A percentile compares a stretch with the other conserved stretches of the same genome.
phyloP scores from a whole-genome alignment of 208 protist species.

The Crithidia sp. region DNA sequence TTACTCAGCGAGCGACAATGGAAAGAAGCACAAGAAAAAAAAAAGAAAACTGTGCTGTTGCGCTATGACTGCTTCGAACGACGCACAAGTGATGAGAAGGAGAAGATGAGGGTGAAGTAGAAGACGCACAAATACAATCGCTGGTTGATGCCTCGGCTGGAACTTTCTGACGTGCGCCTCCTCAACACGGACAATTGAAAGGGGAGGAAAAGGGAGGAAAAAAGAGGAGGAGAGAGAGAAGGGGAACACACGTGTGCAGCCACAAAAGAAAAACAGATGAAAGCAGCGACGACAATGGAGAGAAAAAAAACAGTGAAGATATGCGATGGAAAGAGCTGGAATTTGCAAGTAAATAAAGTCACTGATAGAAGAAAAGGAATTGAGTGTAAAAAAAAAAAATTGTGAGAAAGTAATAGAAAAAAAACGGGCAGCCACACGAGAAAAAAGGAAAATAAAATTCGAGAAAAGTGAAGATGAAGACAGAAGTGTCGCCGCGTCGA shows the following conservation, averaged over 20 bases:
- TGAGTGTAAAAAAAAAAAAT: not conserved
- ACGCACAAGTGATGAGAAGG: no score
- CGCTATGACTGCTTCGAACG: no score
- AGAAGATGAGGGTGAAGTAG: no score
- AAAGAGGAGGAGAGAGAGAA: not conserved
- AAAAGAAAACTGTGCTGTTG: no score
- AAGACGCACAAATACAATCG: no score
- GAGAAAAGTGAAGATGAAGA: not conserved
- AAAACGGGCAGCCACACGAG: not conserved
- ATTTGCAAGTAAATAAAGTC: no score
- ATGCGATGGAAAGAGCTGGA: no score
- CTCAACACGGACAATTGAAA: not conserved
- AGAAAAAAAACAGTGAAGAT: not conserved
- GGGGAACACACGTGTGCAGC: not conserved
- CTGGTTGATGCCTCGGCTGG: no score
- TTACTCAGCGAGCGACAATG: no score
- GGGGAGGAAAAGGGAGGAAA: not conserved
- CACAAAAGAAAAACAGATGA: not conserved
- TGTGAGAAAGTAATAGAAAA: not conserved
- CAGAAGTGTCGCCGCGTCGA: no score
- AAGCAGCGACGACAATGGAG: not conserved
- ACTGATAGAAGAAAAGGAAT: not conserved
- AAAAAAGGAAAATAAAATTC: not conserved
- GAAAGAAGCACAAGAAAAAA: no score
- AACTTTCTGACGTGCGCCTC: no score